These are phyloP conservation scores for Atkinsonella hypoxylon DNA, from an alignment of 2,329 filamentous ascomycete genomes.

Conservation along the genomic window DNA sequence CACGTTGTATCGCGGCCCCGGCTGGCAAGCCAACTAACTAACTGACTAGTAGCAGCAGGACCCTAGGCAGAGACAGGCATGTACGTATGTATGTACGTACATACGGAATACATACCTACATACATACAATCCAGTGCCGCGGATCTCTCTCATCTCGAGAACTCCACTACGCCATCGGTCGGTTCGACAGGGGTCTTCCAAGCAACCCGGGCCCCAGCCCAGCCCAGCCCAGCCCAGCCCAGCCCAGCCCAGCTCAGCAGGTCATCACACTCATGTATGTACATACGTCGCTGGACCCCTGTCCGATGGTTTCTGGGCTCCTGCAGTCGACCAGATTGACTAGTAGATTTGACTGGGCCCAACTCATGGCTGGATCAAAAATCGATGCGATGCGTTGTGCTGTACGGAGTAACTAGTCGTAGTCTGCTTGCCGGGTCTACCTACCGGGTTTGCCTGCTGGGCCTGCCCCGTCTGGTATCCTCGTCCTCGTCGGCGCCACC, in stretches of 20 bases:
- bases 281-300: slow-evolving; percentile 2
- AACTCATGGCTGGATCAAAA: background rate
- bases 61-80: slow-evolving; percentile 13
- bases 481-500: slow-evolving; percentile 20
- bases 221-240: background rate
- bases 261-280: background rate
- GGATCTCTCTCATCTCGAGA: slow-evolving; percentile 16
- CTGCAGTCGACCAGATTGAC: background rate
- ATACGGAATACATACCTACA: no score
- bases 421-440: no score
- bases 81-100: slow-evolving; percentile 11
- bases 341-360: background rate
- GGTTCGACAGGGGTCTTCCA: slow-evolving; percentile 1
- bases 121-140: slow-evolving; percentile 22
- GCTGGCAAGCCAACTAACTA: slow-evolving; percentile 12
- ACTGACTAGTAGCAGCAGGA: slow-evolving; percentile 10
- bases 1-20: slow-evolving; percentile 13
- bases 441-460: background rate
- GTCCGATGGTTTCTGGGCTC: slow-evolving; percentile 1
- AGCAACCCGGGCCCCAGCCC: background rate
- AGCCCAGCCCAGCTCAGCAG: background rate
- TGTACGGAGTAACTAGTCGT: no score
- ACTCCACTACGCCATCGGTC: slow-evolving; percentile 13
- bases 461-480: slow-evolving; percentile 4
- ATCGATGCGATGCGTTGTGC: no score